Percentiles rank a stretch among this genome's conserved stretches.
phyloP scores from a whole-genome alignment of 1,139 yeast genomes.

The Kazachstania sp. region DNA sequence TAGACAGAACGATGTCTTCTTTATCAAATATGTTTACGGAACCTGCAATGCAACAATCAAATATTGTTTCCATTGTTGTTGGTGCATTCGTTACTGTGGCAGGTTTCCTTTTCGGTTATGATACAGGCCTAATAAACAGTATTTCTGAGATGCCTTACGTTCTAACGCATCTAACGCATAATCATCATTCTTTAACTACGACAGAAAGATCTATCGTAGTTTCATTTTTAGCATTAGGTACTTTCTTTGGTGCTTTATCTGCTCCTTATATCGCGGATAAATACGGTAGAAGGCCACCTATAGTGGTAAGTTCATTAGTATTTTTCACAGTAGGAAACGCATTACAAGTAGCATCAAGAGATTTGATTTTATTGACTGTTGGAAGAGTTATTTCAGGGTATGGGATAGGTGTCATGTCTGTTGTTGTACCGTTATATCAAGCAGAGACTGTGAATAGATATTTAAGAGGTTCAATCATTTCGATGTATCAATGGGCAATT shows the following conservation, averaged over 20 bases:
- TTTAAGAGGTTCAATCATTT: slow-evolving; percentile 73
- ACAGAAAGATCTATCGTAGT: slow-evolving; percentile 62
- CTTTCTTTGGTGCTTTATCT: slow-evolving; percentile 63
- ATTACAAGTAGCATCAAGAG: slow-evolving; percentile 51
- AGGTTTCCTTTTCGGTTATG: slow-evolving; percentile 76
- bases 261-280: slow-evolving; percentile 65
- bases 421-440: slow-evolving; percentile 62
- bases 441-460: slow-evolving; percentile 77
- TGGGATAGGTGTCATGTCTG: slow-evolving; percentile 51
- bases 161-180: slow-evolving; percentile 42
- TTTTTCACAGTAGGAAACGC: slow-evolving; percentile 47
- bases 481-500: slow-evolving; percentile 80
- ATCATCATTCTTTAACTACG: slow-evolving; percentile 41
- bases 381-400: slow-evolving; percentile 66
- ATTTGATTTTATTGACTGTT: slow-evolving; percentile 41
- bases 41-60: slow-evolving; percentile 34
- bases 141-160: slow-evolving; percentile 64
- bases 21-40: slow-evolving; percentile 8
- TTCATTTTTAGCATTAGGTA: slow-evolving; percentile 64
- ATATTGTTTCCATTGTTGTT: slow-evolving; percentile 54
- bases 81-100: slow-evolving; percentile 75
- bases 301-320: slow-evolving; percentile 23
- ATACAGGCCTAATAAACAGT: slow-evolving; percentile 72
- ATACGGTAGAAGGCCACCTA: slow-evolving; percentile 38
- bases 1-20: slow-evolving; percentile 1